Evolutionary conservation across 1,284 basidiomycete genomes (phyloP).

Genomic region (Cutaneotrichosporon daszewskae): DNA sequence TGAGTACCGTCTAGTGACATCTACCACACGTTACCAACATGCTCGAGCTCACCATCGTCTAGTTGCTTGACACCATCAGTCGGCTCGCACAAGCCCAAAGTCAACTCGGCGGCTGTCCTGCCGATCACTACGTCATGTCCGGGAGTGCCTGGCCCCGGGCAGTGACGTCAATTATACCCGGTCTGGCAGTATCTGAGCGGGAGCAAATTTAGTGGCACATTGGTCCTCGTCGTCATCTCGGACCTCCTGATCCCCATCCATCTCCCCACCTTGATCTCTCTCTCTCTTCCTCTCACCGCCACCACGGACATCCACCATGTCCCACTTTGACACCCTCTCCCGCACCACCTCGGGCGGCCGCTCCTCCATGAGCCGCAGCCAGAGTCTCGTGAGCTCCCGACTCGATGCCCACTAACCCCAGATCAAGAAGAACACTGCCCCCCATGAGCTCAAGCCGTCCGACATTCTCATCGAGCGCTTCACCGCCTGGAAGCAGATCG

Average conservation of each 20-base stretch:
- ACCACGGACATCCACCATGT: conserved; percentile 26
- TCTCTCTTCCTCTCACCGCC: conserved; percentile 1
- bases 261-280: background rate
- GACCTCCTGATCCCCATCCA: background rate
- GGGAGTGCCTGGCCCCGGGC: background rate
- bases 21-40: too few relatives aligned
- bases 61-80: too few relatives aligned
- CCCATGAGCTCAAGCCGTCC: conserved; percentile 84
- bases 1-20: too few relatives aligned
- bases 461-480: conserved; percentile 93
- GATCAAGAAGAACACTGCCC: conserved; percentile 83
- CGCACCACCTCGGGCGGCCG: conserved; percentile 59
- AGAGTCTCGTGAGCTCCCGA: conserved; percentile 56
- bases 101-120: conserved; percentile 14
- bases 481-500: conserved; percentile 64
- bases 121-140: background rate
- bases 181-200: background rate
- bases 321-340: conserved; percentile 47
- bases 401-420: conserved; percentile 10
- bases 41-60: too few relatives aligned
- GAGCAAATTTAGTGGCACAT: background rate
- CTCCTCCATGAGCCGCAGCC: conserved; percentile 66
- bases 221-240: background rate
- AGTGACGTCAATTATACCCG: background rate
- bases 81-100: background rate